A percentile compares a stretch with the other conserved stretches of the same genome.
Conservation (phyloP, 1,139 yeast species). For the Taiozyma sp. region DNA sequence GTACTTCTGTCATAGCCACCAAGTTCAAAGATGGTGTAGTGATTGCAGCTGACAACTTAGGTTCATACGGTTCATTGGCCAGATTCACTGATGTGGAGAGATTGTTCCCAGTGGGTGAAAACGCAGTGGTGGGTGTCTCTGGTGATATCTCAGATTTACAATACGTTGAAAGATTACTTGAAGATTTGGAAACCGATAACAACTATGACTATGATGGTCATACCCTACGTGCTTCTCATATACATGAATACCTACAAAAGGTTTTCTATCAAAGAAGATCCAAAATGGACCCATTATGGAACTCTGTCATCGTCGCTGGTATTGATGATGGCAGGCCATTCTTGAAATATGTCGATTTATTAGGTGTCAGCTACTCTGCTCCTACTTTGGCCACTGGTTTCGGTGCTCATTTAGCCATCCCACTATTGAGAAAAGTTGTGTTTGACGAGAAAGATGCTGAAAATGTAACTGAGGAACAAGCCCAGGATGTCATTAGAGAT, state of each 20-base stretch:
- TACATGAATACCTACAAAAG: conserved; percentile 81
- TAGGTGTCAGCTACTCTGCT: conserved; percentile 87
- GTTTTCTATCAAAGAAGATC: conserved; percentile 84
- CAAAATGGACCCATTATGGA: conserved; percentile 96
- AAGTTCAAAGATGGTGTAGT: conserved; percentile 88
- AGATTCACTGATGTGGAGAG: conserved; percentile 85
- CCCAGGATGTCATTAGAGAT: conserved; percentile 67
- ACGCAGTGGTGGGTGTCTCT: conserved; percentile 86
- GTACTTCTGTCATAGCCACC: conserved; percentile 90
- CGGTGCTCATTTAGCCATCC: conserved; percentile 92
- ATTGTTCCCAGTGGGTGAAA: conserved; percentile 72
- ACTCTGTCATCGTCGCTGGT: conserved; percentile 88
- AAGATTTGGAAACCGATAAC: conserved; percentile 73
- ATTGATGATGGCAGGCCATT: conserved; percentile 67
- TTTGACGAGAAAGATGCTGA: conserved; percentile 70
- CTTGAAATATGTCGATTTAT: conserved; percentile 79
- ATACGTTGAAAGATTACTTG: conserved; percentile 66
- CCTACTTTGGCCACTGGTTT: conserved; percentile 95
- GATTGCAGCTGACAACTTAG: conserved; percentile 93
- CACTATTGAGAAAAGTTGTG: conserved; percentile 78
- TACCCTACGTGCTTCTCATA: conserved; percentile 73
- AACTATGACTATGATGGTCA: conserved; percentile 73
- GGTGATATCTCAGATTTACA: conserved; percentile 97
- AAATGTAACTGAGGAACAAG: conserved; percentile 67
- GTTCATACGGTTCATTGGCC: conserved; percentile 89